Percentiles rank a stretch among this genome's conserved stretches.
Evolutionary conservation across 805 yeast genomes (phyloP).

Genomic region (Sugiyamaella qingdaonensis): DNA sequence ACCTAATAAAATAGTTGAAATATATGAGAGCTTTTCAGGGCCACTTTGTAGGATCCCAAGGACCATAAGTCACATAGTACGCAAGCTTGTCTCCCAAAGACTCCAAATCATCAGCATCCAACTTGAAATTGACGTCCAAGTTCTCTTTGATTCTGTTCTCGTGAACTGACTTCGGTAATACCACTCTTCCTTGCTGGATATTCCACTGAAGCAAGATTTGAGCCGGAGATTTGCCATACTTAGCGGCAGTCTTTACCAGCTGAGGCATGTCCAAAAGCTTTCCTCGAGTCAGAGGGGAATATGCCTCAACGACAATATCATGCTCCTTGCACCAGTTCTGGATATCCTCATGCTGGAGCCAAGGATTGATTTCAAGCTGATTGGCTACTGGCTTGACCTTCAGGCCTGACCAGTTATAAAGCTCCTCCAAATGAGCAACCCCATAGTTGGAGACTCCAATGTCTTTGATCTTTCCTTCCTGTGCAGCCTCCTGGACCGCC

Average conservation of each 20-base stretch:
- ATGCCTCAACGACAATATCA: slow-evolving; percentile 65
- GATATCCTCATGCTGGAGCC: slow-evolving; percentile 66
- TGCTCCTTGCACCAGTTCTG: slow-evolving; percentile 55
- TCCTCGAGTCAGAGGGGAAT: slow-evolving; percentile 74
- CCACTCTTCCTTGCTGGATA: slow-evolving; percentile 49
- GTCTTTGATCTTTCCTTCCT: slow-evolving; percentile 44
- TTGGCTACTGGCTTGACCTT: slow-evolving; percentile 63
- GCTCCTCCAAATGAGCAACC: slow-evolving; percentile 50
- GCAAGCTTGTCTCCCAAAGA: slow-evolving; percentile 5
- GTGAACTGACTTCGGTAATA: slow-evolving; percentile 69
- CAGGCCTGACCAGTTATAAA: slow-evolving; percentile 44
- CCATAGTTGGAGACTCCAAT: slow-evolving; percentile 69
- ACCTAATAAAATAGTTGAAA: no score
- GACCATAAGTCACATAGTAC: slow-evolving; percentile 1
- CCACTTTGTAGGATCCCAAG: slow-evolving; percentile 11
- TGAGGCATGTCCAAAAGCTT: slow-evolving; percentile 39
- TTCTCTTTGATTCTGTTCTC: slow-evolving; percentile 53
- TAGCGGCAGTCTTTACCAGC: slow-evolving; percentile 35
- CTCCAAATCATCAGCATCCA: slow-evolving; percentile 30
- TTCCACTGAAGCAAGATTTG: slow-evolving; percentile 49
- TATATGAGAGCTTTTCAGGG: background rate
- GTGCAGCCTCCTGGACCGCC: slow-evolving; percentile 54
- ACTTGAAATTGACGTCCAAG: slow-evolving; percentile 45
- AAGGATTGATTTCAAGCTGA: slow-evolving; percentile 83
- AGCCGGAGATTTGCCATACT: slow-evolving; percentile 41